Evolutionary conservation across 2,329 filamentous ascomycete genomes (phyloP), one percentile per base, ranked within the genome.

Genomic region (Akanthomyces dipterigenus): DNA sequence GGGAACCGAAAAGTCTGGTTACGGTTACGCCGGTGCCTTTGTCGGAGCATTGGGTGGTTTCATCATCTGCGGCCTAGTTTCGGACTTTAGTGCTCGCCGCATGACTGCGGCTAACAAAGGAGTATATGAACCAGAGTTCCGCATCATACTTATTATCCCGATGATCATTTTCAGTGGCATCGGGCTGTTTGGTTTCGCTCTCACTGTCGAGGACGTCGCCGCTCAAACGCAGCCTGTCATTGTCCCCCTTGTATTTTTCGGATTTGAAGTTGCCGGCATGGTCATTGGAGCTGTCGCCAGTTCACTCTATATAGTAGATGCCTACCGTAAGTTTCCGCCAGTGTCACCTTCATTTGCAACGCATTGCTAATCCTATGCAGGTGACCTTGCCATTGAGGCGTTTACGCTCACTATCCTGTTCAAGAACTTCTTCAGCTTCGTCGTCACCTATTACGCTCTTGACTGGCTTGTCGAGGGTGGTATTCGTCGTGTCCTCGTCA

Each of bases 381-480:
- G 87, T 8, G 88, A 93, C 64, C 85, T 96, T 61, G 86, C 90
- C 1, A 85, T 96, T 53, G 93, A 97, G 75, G 90, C 87, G 7
- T 96, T 96, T 72, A 96, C 92, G 0, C 90, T 91, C 74, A 84
- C 95, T 72, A 83, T 96, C 65, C 87, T 96, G 59, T 96, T 97
- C 80, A 97, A 97, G 76, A 96, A 97, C 74, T 83, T 97, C 64
- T 96, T 97, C 77, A 90, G 88, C 64, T 97, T 96, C 68, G 85
- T 86, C 7, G 78, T 97, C 61, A 96, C 93, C 0, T 96, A 88
- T 72, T 88, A 85, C 66, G 91, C 91, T 1, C 96, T 91, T 68
- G 80, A 92, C 62, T 97, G 93, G 93, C 80, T 96, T 28, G 80
- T 88, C 11, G 66, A 76, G 1, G 84, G 87, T n/a, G 83, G 85